These are phyloP conservation scores for Nyctanthes arbortristis DNA, from an alignment of 257 asterid genomes.

Conservation along the genomic window DNA sequence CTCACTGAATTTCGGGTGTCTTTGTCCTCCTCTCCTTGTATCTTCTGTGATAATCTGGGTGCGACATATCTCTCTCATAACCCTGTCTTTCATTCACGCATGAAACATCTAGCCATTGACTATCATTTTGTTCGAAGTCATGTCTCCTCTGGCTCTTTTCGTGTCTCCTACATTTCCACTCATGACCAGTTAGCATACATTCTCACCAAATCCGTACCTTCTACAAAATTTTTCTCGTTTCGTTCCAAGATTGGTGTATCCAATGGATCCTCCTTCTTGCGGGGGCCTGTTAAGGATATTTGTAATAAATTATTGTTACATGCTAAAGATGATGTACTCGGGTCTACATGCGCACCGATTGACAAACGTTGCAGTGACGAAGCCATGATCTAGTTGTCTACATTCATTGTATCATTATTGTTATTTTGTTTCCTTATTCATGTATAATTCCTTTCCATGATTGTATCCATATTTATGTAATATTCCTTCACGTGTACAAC, in stretches of 20 bases:
- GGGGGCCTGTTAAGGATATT: not conserved
- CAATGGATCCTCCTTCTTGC: not conserved
- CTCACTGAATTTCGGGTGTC: not conserved
- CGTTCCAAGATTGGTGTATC: not conserved
- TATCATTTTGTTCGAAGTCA: not conserved
- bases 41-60: not conserved
- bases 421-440: too few relatives aligned
- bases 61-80: not conserved
- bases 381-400: too few relatives aligned
- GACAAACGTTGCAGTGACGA: too few relatives aligned
- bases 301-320: too few relatives aligned
- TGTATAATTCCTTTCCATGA: too few relatives aligned
- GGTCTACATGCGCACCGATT: too few relatives aligned
- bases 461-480: too few relatives aligned
- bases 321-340: too few relatives aligned
- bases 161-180: not conserved
- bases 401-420: too few relatives aligned
- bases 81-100: slow-evolving; percentile 1
- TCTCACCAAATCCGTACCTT: not conserved
- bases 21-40: not conserved
- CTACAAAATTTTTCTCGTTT: not conserved
- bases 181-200: not conserved
- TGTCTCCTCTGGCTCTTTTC: not conserved
- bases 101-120: not conserved
- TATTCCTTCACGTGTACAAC: too few relatives aligned